phyloP scores from a whole-genome alignment of 2,329 filamentous ascomycete species.

The Cordyceps militaris region DNA sequence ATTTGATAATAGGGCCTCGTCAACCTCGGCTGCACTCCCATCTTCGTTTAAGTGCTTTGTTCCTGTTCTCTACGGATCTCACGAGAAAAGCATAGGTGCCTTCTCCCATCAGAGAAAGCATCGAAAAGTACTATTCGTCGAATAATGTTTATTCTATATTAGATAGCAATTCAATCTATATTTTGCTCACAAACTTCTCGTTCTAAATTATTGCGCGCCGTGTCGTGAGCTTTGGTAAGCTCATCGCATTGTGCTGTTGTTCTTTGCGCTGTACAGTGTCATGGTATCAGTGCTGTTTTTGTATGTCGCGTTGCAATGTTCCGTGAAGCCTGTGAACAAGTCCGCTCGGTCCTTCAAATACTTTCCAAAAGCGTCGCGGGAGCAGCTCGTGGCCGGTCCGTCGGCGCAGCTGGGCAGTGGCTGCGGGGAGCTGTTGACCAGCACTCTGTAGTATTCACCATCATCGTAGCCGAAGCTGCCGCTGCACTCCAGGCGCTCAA shows the following conservation, averaged over 20 bases:
- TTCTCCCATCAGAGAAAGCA: neutral
- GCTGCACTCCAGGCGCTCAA: conserved; percentile 56
- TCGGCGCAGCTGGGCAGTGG: conserved; percentile 34
- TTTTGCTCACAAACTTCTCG: neutral
- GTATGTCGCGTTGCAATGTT: conserved; percentile 27
- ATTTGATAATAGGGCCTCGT: neutral
- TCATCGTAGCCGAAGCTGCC: conserved; percentile 48
- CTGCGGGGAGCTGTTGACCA: conserved; percentile 38
- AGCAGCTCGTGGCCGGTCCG: conserved; percentile 38
- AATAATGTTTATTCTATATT: conserved; percentile 1
- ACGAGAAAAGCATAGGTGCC: neutral
- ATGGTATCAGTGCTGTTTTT: conserved; percentile 29
- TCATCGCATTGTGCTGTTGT: conserved; percentile 22
- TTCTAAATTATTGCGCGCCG: neutral
- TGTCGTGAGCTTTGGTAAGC: neutral
- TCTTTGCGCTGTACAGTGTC: conserved; percentile 26
- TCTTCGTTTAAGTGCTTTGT: neutral
- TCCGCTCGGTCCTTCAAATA: conserved; percentile 32
- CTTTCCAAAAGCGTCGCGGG: conserved; percentile 29
- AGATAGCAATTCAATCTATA: neutral
- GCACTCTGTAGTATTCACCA: conserved; percentile 41
- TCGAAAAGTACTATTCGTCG: neutral
- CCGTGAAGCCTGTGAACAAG: conserved; percentile 34
- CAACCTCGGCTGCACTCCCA: conserved; percentile 4
- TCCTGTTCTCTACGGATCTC: neutral